Evolutionary conservation across 805 yeast species (phyloP), one percentile per base, ranked within the genome.

Genomic region (Zygosaccharomyces kombuchaensis): DNA sequence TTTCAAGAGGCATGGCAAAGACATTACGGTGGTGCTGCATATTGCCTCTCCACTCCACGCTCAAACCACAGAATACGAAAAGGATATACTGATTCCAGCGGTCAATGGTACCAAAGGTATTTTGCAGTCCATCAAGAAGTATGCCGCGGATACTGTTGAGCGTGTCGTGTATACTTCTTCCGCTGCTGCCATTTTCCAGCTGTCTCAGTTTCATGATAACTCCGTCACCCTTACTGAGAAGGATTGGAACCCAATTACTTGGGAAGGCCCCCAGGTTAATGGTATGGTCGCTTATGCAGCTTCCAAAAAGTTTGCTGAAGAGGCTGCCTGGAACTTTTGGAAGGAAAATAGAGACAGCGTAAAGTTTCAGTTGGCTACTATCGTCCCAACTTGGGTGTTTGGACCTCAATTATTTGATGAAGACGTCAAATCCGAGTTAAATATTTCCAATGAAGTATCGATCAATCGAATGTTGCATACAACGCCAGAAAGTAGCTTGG

Each of bases 141-240:
- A 63, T 50, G 77, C 73, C 4, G 71, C 75, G 7, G 65, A 70
- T 42, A 44, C 55, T 7, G 72, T 76, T 27, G 68, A 70, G 42
- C 67, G 72, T 37, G 74, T 80, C 27, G 80, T 80, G 13, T 53
- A 77, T 13, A 80, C 85, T 0, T 79, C 82, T 2, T 80, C 85
- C 0, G 68, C 67, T 53, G 82, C 82, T 16, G 77, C 86, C 1
- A 64, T 79, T 27, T 44, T 65, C 16, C 53, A 56, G 35, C 47
- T 51, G 6, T 34, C n/a, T 19, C 49, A 59, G 40, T 46, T 48
- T 2, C 54, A 47, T 8, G 51, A 46, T 7, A 12, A 32, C 9
- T 29, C 35, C 9, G 44, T 52, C 12, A 41, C 52, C 6, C 54
- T 65, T 51, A 62, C 62, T 34, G 76, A 73, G 48, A 51, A 58